Evolutionary conservation across 1,139 yeast species (phyloP).

Genomic region (Protomyces macrosporus): DNA sequence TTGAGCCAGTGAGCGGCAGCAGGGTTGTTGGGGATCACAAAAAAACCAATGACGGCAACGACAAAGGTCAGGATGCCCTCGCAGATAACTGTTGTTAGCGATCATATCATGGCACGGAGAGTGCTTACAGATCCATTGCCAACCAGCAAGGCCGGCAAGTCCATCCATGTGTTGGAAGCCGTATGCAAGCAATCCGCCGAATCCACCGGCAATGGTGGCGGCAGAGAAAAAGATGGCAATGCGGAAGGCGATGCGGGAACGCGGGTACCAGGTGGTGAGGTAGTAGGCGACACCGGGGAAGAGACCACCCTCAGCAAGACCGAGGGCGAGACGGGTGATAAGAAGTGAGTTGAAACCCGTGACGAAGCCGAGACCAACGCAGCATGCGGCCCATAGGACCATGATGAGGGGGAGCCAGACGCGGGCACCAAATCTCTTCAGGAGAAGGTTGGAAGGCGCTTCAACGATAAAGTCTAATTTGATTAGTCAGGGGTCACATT

Average conservation of each 20-base stretch:
- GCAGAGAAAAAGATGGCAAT: constrained; percentile 89
- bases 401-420: constrained; percentile 38
- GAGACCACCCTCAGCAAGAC: constrained; percentile 80
- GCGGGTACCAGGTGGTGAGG: constrained; percentile 79
- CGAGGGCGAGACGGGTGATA: constrained; percentile 66
- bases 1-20: constrained; percentile 50
- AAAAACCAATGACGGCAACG: constrained; percentile 55
- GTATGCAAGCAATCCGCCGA: constrained; percentile 66
- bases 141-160: constrained; percentile 50
- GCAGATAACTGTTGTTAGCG: constrained; percentile 50
- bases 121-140: constrained; percentile 45
- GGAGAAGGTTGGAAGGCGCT: constrained; percentile 57
- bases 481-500: no score
- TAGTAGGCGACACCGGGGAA: constrained; percentile 94
- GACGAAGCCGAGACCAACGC: constrained; percentile 47
- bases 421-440: constrained; percentile 60
- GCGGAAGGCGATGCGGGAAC: constrained; percentile 67
- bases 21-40: constrained; percentile 69
- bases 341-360: constrained; percentile 54
- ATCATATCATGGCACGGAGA: constrained; percentile 70
- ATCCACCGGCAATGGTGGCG: constrained; percentile 82
- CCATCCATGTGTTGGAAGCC: constrained; percentile 37
- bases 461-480: constrained; percentile 54
- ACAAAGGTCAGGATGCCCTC: constrained; percentile 69
- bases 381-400: constrained; percentile 40